phyloP scores from a whole-genome alignment of 2,329 filamentous ascomycete species.

The Anthostomella pinea region DNA sequence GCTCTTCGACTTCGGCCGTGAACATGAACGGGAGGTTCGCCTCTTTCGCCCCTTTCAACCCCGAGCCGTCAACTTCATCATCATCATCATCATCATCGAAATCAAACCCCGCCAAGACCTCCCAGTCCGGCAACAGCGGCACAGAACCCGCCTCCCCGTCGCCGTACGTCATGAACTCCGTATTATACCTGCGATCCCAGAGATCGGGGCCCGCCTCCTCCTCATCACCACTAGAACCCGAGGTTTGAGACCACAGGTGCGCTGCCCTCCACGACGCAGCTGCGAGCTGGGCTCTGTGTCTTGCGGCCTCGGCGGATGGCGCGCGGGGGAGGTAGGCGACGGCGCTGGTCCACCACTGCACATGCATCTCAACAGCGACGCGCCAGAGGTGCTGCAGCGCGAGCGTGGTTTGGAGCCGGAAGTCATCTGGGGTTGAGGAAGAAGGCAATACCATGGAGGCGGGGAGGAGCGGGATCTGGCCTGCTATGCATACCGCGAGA shows the following conservation, averaged over 20 bases:
- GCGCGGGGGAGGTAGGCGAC: constrained; percentile 67
- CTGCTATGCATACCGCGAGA: constrained; percentile 65
- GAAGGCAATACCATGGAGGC: constrained; percentile 64
- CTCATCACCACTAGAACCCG: constrained; percentile 21
- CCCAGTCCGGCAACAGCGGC: constrained; percentile 50
- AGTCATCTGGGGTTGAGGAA: constrained; percentile 38
- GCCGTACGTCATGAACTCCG: constrained; percentile 43
- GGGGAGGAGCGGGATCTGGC: constrained; percentile 87
- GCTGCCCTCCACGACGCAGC: constrained; percentile 47
- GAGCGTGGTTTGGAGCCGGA: constrained; percentile 61
- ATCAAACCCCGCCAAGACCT: constrained; percentile 38
- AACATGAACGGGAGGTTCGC: constrained; percentile 63
- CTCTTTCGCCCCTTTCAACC: constrained; percentile 20
- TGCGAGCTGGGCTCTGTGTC: constrained; percentile 40
- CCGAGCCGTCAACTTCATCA: constrained; percentile 17
- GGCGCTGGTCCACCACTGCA: constrained; percentile 71
- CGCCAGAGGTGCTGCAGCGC: constrained; percentile 88
- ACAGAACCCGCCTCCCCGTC: constrained; percentile 23
- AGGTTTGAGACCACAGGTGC: constrained; percentile 31
- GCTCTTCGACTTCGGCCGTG: constrained; percentile 68
- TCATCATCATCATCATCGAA: constrained; percentile 35
- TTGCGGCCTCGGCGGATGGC: constrained; percentile 18
- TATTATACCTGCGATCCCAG: constrained; percentile 65
- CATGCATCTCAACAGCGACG: constrained; percentile 68
- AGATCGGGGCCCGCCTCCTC: constrained; percentile 55